Evolutionary conservation across 1,139 yeast species (phyloP).

Genomic region (Zhuliangozyma blackwelliae): DNA sequence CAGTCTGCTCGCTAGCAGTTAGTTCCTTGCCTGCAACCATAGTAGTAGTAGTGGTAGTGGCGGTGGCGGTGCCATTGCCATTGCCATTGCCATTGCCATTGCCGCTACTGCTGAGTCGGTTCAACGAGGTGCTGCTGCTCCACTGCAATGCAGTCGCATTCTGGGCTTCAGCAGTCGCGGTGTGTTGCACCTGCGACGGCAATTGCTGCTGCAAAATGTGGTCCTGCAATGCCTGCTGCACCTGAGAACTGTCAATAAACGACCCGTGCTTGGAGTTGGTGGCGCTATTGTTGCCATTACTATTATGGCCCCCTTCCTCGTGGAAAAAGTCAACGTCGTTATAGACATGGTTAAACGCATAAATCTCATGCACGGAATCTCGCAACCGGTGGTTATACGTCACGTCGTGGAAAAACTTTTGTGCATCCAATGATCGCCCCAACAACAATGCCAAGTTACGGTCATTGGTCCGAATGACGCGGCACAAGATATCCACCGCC

Average conservation of each 20-base stretch:
- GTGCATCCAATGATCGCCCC: slow-evolving; percentile 93
- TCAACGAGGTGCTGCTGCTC: slow-evolving; percentile 1
- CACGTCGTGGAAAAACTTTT: slow-evolving; percentile 90
- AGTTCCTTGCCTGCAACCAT: slow-evolving; percentile 8
- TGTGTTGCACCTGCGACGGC: slow-evolving; percentile 12
- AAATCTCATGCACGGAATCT: slow-evolving; percentile 83
- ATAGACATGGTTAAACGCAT: slow-evolving; percentile 69
- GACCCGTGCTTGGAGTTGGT: slow-evolving; percentile 30
- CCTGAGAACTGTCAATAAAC: slow-evolving; percentile 16
- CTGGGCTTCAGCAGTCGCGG: slow-evolving; percentile 4
- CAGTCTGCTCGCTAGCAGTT: slow-evolving; percentile 18
- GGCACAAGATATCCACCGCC: slow-evolving; percentile 85
- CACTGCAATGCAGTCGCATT: background rate
- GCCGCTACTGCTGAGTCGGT: background rate
- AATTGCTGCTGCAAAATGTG: slow-evolving; percentile 18
- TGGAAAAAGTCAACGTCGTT: slow-evolving; percentile 37
- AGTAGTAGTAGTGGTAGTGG: slow-evolving; percentile 1
- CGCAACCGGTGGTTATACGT: slow-evolving; percentile 90
- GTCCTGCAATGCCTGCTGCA: slow-evolving; percentile 11
- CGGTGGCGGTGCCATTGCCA: slow-evolving; percentile 1
- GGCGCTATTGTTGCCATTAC: slow-evolving; percentile 9
- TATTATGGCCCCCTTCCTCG: slow-evolving; percentile 20
- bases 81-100: background rate
- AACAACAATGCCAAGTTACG: slow-evolving; percentile 82
- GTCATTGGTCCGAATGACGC: slow-evolving; percentile 84